These are phyloP conservation scores for Verticillium nonalfalfae DNA, from an alignment of 2,329 filamentous ascomycete genomes.

Conservation along the genomic window DNA sequence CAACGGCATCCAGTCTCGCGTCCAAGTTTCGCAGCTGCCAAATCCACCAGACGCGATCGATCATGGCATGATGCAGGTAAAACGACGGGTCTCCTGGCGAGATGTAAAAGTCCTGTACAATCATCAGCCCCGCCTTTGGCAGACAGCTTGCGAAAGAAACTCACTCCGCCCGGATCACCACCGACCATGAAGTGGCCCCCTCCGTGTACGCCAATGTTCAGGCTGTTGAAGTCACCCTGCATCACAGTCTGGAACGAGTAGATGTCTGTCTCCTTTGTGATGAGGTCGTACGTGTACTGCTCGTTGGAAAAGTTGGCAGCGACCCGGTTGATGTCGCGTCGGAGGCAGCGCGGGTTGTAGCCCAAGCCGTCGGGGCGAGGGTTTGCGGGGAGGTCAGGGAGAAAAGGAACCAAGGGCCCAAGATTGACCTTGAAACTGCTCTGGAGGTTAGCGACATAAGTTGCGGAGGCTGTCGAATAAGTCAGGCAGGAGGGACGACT, in stretches of 20 bases:
- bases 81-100: constrained; percentile 22
- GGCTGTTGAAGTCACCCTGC: constrained; percentile 17
- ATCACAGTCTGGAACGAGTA: constrained; percentile 25
- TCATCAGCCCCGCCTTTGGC: neutral
- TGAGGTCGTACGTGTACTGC: constrained; percentile 15
- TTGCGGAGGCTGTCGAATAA: neutral
- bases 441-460: neutral
- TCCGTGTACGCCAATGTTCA: constrained; percentile 25
- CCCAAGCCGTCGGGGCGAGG: constrained; percentile 13
- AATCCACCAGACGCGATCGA: constrained; percentile 20
- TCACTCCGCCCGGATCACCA: constrained; percentile 22
- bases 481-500: constrained; percentile 3
- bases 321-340: constrained; percentile 30
- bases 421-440: constrained; percentile 26
- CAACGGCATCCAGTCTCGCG: neutral
- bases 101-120: constrained; percentile 16
- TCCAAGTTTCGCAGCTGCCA: constrained; percentile 17
- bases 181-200: constrained; percentile 31
- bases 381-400: constrained; percentile 17
- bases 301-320: constrained; percentile 12
- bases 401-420: constrained; percentile 19
- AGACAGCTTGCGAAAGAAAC: neutral
- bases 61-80: constrained; percentile 19
- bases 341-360: constrained; percentile 39
- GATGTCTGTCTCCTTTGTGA: constrained; percentile 22